These are phyloP conservation scores for Drosera spatulata DNA, from an alignment of 179 eudicot species.

Conservation along the genomic window DNA sequence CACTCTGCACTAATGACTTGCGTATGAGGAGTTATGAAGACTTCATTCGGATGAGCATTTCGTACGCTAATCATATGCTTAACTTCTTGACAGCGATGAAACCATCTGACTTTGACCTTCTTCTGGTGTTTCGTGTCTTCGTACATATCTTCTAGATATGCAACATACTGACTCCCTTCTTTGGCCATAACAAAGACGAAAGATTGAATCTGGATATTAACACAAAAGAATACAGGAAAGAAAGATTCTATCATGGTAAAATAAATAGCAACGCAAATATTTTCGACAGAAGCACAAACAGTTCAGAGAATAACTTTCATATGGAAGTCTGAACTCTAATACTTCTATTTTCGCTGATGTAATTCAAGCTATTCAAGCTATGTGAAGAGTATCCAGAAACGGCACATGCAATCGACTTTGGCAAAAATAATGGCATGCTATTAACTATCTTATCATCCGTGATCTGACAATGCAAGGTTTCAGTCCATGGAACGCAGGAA, in stretches of 20 bases:
- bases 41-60: conserved; percentile 84
- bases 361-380: no score
- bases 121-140: conserved; percentile 90
- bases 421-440: no score
- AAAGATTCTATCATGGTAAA: background rate
- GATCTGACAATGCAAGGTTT: no score
- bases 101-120: conserved; percentile 99
- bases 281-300: background rate
- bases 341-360: background rate
- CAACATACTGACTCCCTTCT: conserved; percentile 74
- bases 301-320: background rate
- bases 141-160: conserved; percentile 97
- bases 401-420: no score
- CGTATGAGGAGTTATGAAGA: conserved; percentile 89
- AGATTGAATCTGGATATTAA: conserved; percentile 54
- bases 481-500: no score
- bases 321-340: background rate
- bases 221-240: background rate
- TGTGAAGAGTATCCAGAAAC: no score
- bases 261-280: background rate
- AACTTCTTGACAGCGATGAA: conserved; percentile 88
- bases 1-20: conserved; percentile 97
- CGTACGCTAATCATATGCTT: conserved; percentile 55
- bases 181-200: conserved; percentile 98
- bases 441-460: no score